Conservation (phyloP, 106 monocot species). For the Acorus calamus region DNA sequence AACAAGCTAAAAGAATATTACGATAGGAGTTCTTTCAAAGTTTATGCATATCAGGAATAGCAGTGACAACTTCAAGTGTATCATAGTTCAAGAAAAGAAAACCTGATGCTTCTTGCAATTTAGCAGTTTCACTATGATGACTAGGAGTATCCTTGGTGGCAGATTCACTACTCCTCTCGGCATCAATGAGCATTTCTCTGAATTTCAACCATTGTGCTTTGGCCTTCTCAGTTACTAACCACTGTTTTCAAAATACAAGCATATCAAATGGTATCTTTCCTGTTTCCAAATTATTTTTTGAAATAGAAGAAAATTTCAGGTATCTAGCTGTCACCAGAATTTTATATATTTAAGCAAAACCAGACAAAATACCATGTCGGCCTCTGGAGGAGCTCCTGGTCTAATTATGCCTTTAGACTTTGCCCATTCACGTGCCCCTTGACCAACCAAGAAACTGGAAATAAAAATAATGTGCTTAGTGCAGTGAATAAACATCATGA, state of each 20-base stretch:
- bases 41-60: too few relatives aligned
- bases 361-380: conserved; percentile 28
- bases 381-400: conserved; percentile 36
- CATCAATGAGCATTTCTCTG: conserved; percentile 72
- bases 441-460: conserved; percentile 79
- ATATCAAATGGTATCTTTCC: too few relatives aligned
- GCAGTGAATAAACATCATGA: background rate
- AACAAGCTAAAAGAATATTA: too few relatives aligned
- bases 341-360: too few relatives aligned
- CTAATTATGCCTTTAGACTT: conserved; percentile 49
- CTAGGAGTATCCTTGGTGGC: background rate
- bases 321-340: too few relatives aligned
- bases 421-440: conserved; percentile 90
- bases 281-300: too few relatives aligned
- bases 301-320: too few relatives aligned
- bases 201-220: conserved; percentile 73
- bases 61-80: too few relatives aligned
- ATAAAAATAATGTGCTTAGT: background rate
- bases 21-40: too few relatives aligned
- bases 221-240: conserved; percentile 74
- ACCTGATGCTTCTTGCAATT: conserved; percentile 19
- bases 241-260: conserved; percentile 27
- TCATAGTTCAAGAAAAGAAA: background rate
- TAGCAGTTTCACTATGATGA: conserved; percentile 1
- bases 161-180: conserved; percentile 19